Conservation (phyloP, 176 grass and related monocot species). For the Aegilops bicornis region DNA sequence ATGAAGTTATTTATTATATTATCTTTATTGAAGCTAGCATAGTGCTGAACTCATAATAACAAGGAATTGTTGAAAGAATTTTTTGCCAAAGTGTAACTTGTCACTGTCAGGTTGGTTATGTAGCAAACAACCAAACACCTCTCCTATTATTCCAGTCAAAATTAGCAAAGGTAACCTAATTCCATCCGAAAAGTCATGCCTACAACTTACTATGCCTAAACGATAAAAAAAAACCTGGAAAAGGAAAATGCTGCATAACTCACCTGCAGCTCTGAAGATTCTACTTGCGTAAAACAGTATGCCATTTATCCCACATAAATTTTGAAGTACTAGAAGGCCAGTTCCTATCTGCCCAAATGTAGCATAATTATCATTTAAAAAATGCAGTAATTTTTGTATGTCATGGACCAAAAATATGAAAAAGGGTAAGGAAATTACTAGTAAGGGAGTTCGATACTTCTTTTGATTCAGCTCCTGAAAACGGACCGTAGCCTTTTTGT, state of each 20-base stretch:
- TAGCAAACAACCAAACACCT: too few relatives aligned
- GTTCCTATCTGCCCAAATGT: constrained; percentile 24
- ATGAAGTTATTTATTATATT: background rate
- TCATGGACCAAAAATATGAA: background rate
- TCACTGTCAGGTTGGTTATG: too few relatives aligned
- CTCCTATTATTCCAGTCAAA: too few relatives aligned
- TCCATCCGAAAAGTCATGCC: background rate
- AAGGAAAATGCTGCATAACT: background rate
- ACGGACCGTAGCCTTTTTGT: constrained; percentile 69
- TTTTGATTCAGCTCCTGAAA: constrained; percentile 80
- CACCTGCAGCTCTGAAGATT: constrained; percentile 89
- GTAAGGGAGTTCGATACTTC: constrained; percentile 68
- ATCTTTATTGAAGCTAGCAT: background rate
- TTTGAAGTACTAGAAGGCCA: constrained; percentile 71
- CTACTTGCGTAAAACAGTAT: constrained; percentile 85
- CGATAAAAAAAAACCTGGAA: background rate
- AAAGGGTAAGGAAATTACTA: constrained; percentile 41
- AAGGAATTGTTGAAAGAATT: too few relatives aligned
- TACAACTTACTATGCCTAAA: too few relatives aligned
- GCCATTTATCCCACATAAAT: constrained; percentile 83
- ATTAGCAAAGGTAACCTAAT: too few relatives aligned
- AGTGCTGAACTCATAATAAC: too few relatives aligned
- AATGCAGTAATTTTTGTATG: background rate
- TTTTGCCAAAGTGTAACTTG: too few relatives aligned
- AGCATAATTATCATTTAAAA: background rate